A percentile compares a stretch with the other conserved stretches of the same genome.
phyloP scores from a whole-genome alignment of 495 filamentous ascomycete genomes.

The Astrothelium macrocarpum region DNA sequence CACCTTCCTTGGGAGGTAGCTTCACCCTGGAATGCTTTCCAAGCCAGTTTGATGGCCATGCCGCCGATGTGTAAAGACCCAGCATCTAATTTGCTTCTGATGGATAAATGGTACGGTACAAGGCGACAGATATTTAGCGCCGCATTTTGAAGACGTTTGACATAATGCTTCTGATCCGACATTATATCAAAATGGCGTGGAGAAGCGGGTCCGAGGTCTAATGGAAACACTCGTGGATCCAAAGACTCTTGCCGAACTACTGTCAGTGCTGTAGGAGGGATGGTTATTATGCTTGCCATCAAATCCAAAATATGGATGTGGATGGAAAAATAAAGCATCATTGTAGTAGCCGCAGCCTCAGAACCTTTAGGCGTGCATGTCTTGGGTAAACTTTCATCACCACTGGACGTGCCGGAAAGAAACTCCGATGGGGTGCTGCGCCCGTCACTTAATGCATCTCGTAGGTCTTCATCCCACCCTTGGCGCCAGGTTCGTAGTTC shows the following conservation, averaged over 20 bases:
- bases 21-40: not conserved
- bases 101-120: not conserved
- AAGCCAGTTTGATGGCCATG: not conserved
- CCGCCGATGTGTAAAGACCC: not conserved
- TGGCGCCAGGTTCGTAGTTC: not conserved
- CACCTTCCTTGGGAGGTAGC: not conserved
- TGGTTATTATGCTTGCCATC: not conserved
- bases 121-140: not conserved
- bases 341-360: not conserved
- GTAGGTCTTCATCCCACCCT: not conserved
- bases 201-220: not conserved
- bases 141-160: not conserved
- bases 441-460: not conserved
- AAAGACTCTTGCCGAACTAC: not conserved
- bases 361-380: not conserved
- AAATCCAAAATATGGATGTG: not conserved
- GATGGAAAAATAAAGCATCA: not conserved
- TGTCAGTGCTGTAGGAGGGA: not conserved
- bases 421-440: not conserved
- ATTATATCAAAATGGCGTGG: not conserved
- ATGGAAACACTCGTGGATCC: not conserved
- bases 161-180: not conserved
- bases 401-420: not conserved
- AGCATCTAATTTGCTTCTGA: not conserved
- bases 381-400: not conserved